phyloP scores from a whole-genome alignment of 352 stramenopile genomes.

The Globisporangium radiosum region DNA sequence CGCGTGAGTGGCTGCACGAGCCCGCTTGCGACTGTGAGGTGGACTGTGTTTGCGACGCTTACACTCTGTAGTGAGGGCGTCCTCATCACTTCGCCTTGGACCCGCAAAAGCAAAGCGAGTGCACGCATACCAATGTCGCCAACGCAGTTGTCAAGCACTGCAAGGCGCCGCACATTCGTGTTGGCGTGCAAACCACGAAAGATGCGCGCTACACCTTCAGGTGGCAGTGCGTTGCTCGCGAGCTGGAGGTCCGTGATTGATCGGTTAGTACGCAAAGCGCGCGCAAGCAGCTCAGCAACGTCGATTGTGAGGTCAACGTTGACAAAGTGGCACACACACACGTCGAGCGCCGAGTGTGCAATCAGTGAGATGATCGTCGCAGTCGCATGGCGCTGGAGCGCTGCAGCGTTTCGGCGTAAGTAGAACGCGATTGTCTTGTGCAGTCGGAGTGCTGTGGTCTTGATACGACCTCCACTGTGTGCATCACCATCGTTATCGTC shows the following conservation, averaged over 20 bases:
- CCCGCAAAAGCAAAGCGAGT: constrained; percentile 21
- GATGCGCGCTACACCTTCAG: constrained; percentile 25
- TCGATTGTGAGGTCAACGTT: constrained; percentile 28
- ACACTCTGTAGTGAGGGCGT: constrained; percentile 12
- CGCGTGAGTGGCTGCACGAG: constrained; percentile 18
- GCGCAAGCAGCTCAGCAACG: constrained; percentile 24
- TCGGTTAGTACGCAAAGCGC: constrained; percentile 19
- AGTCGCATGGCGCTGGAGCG: constrained; percentile 11
- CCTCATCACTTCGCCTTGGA: not conserved
- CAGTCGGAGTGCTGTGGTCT: constrained; percentile 10
- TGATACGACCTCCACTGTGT: not conserved
- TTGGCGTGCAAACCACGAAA: constrained; percentile 20
- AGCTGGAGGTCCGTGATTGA: constrained; percentile 28
- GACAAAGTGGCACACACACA: constrained; percentile 28
- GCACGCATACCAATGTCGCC: constrained; percentile 27
- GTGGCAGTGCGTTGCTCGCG: constrained; percentile 32
- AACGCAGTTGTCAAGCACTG: constrained; percentile 30
- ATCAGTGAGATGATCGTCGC: constrained; percentile 14
- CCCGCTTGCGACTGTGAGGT: constrained; percentile 17
- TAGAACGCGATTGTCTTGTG: constrained; percentile 30
- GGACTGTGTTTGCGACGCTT: constrained; percentile 22
- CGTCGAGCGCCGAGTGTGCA: constrained; percentile 14
- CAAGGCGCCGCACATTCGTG: constrained; percentile 16
- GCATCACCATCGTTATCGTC: constrained; percentile 28
- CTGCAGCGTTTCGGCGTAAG: constrained; percentile 20